phyloP scores from a whole-genome alignment of 2,329 filamentous ascomycete species.

The Venturia pyrina region DNA sequence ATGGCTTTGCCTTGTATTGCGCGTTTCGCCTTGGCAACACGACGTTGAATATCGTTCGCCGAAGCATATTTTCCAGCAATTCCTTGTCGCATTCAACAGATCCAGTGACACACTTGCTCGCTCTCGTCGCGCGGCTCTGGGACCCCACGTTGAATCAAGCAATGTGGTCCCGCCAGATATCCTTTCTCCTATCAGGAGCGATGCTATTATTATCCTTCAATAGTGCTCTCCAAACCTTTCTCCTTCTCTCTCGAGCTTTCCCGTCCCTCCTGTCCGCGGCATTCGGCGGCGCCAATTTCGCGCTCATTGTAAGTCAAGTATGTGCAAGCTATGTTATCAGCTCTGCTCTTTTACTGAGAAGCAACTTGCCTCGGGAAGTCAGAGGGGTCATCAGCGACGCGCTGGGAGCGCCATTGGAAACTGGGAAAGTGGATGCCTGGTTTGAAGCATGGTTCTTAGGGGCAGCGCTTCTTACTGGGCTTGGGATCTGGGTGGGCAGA shows the following conservation, averaged over 20 bases:
- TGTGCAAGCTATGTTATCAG: conserved; percentile 79
- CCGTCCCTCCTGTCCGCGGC: conserved; percentile 65
- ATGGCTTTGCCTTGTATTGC: conserved; percentile 71
- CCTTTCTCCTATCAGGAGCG: conserved; percentile 70
- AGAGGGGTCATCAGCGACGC: conserved; percentile 69
- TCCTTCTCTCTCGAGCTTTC: conserved; percentile 66
- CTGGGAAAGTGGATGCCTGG: conserved; percentile 67
- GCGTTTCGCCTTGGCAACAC: conserved; percentile 73
- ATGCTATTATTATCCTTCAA: conserved; percentile 76
- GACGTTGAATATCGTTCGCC: conserved; percentile 54
- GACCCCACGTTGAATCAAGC: conserved; percentile 72
- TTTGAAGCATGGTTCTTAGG: conserved; percentile 80
- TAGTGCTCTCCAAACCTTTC: conserved; percentile 75
- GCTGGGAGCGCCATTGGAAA: conserved; percentile 64
- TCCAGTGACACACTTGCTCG: conserved; percentile 74
- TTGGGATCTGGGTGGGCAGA: conserved; percentile 64
- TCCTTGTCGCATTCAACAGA: conserved; percentile 36
- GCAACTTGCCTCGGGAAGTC: conserved; percentile 68
- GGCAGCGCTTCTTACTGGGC: conserved; percentile 53
- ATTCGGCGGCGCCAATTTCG: conserved; percentile 34
- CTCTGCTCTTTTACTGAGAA: conserved; percentile 64
- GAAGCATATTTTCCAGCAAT: conserved; percentile 23
- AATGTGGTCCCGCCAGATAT: conserved; percentile 77
- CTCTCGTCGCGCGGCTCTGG: conserved; percentile 72
- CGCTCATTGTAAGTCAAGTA: conserved; percentile 70